phyloP scores from a whole-genome alignment of 163 green algal species.

The Chloromonas sp. region DNA sequence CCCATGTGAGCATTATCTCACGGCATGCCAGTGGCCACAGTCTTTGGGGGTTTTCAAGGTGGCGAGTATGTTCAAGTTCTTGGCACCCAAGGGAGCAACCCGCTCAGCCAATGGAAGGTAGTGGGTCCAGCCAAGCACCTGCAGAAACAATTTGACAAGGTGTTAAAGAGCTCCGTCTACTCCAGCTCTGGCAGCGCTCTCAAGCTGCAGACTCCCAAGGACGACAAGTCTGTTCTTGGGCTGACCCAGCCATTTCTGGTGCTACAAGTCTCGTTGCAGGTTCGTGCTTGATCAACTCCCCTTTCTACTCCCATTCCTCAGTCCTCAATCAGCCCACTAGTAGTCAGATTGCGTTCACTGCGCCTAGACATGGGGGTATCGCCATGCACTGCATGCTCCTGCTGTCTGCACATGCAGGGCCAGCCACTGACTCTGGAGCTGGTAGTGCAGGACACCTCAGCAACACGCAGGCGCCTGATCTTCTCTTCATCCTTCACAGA shows the following conservation, averaged over 20 bases:
- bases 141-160: slow-evolving; percentile 32
- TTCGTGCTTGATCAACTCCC: not conserved
- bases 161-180: slow-evolving; percentile 37
- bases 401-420: slow-evolving; percentile 1
- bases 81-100: slow-evolving; percentile 22
- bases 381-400: not conserved
- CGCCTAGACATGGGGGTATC: not conserved
- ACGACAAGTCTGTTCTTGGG: slow-evolving; percentile 23
- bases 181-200: slow-evolving; percentile 8
- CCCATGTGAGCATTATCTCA: too few relatives aligned
- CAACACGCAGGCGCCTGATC: slow-evolving; percentile 23
- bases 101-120: slow-evolving; percentile 26
- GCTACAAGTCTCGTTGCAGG: slow-evolving; percentile 27
- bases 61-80: slow-evolving; percentile 11
- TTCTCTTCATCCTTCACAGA: slow-evolving; percentile 35
- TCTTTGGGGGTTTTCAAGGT: not conserved
- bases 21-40: too few relatives aligned
- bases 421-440: slow-evolving; percentile 28
- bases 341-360: not conserved
- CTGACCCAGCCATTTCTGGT: slow-evolving; percentile 32
- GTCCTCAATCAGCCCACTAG: too few relatives aligned
- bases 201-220: slow-evolving; percentile 21
- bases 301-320: too few relatives aligned
- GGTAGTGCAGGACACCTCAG: slow-evolving; percentile 13
- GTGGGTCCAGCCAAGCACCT: slow-evolving; percentile 23